Evolutionary conservation across 106 monocot genomes (phyloP).

Genomic region (Dendrobium nobile): DNA sequence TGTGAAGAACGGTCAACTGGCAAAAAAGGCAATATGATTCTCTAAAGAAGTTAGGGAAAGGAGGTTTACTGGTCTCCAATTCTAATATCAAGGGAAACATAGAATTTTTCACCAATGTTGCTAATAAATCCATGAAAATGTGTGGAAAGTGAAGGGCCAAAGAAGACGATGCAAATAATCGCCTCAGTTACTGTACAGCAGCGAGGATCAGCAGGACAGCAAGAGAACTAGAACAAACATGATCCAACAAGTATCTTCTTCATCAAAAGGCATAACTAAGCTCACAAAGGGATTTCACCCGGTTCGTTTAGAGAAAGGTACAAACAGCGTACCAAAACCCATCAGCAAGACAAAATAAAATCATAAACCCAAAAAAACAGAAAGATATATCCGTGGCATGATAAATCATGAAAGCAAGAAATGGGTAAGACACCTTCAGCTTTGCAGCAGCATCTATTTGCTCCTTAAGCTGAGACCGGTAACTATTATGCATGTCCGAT

Average conservation of each 20-base stretch:
- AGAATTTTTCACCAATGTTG: neutral
- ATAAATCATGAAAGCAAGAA: conserved; percentile 10
- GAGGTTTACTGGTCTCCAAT: neutral
- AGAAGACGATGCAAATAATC: neutral
- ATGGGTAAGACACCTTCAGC: conserved; percentile 53
- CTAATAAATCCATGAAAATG: neutral
- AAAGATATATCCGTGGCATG: neutral
- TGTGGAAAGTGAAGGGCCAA: neutral
- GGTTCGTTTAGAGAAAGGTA: neutral
- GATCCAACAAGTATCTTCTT: neutral
- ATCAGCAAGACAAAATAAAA: neutral
- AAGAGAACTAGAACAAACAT: neutral
- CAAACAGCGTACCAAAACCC: neutral
- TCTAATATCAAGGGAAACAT: neutral
- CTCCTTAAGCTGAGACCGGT: conserved; percentile 48
- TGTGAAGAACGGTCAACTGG: neutral
- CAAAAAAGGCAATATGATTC: neutral
- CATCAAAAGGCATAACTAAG: neutral
- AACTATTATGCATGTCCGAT: conserved; percentile 33
- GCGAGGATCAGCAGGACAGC: neutral
- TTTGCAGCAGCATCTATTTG: conserved; percentile 30
- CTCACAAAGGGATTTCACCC: neutral
- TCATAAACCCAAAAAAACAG: neutral
- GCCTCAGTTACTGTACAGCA: neutral
- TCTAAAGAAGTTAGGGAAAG: neutral